These are phyloP conservation scores for Microcera coccophila DNA, from an alignment of 2,329 filamentous ascomycete genomes.

Conservation along the genomic window DNA sequence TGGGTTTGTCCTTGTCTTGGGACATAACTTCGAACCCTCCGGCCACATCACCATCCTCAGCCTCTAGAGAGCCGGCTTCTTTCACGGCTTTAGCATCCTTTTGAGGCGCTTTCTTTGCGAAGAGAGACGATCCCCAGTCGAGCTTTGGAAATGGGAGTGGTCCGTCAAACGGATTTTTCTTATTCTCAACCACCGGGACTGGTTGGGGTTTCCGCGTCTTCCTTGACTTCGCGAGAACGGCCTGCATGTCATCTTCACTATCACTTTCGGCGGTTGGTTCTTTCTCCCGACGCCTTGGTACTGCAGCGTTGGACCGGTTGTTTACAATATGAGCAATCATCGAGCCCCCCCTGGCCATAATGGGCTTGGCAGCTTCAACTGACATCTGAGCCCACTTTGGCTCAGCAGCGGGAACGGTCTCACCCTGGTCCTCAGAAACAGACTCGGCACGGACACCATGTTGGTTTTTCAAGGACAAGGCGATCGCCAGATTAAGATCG, in stretches of 20 bases:
- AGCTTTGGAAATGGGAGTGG: conserved; percentile 90
- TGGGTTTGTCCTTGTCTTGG: conserved; percentile 41
- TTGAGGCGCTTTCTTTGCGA: conserved; percentile 39
- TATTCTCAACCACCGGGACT: conserved; percentile 44
- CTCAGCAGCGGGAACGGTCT: conserved; percentile 43
- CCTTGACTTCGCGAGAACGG: conserved; percentile 69
- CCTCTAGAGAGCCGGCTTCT: conserved; percentile 22
- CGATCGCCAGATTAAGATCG: conserved; percentile 77
- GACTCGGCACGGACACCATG: conserved; percentile 39
- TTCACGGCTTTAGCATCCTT: conserved; percentile 19
- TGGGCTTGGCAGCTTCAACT: conserved; percentile 47
- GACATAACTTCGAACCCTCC: conserved; percentile 62
- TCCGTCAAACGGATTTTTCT: conserved; percentile 65
- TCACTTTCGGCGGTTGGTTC: conserved; percentile 51
- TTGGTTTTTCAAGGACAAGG: conserved; percentile 72
- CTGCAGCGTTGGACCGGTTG: conserved; percentile 61
- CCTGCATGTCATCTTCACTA: conserved; percentile 75
- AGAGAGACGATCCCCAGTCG: conserved; percentile 61
- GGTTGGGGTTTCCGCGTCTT: conserved; percentile 48
- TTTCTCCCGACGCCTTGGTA: conserved; percentile 39
- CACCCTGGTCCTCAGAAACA: conserved; percentile 44
- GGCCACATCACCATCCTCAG: conserved; percentile 44
- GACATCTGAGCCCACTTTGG: conserved; percentile 57
- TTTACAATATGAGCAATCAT: conserved; percentile 73
- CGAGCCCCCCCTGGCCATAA: conserved; percentile 48